A percentile compares a stretch with the other conserved stretches of the same genome.
Conservation (phyloP, 495 filamentous ascomycete species). For the Aspergillus nidulans region DNA sequence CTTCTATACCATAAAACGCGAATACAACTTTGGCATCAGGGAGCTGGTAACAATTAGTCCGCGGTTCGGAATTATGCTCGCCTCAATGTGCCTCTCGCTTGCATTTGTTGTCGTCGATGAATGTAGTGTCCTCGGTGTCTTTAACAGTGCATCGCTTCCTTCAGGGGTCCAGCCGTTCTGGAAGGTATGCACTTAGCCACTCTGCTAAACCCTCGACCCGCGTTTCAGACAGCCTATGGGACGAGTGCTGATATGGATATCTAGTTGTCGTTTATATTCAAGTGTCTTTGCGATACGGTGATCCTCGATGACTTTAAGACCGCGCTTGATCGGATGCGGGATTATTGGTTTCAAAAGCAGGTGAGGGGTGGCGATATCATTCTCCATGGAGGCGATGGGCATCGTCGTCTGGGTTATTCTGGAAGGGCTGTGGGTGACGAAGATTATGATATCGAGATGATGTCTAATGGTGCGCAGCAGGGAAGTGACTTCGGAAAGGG, state of each 20-base stretch:
- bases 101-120: constrained; percentile 51
- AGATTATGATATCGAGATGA: background rate
- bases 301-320: constrained; percentile 62
- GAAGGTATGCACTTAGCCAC: constrained; percentile 33
- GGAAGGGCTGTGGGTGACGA: background rate
- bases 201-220: too few species aligned
- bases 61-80: constrained; percentile 54
- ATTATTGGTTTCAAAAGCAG: constrained; percentile 25
- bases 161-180: constrained; percentile 39
- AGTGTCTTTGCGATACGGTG: constrained; percentile 55
- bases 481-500: background rate
- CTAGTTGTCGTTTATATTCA: constrained; percentile 53
- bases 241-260: background rate
- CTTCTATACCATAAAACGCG: constrained; percentile 50
- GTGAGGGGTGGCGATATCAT: constrained; percentile 11
- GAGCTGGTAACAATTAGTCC: constrained; percentile 48
- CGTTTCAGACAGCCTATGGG: too few species aligned
- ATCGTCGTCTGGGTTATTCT: background rate
- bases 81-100: constrained; percentile 50
- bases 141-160: constrained; percentile 21
- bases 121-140: constrained; percentile 28
- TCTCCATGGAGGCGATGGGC: background rate
- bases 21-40: constrained; percentile 47
- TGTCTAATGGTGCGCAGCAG: background rate
- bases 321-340: constrained; percentile 40